phyloP scores from a whole-genome alignment of 306 rosid species.

The Castanea crenata region DNA sequence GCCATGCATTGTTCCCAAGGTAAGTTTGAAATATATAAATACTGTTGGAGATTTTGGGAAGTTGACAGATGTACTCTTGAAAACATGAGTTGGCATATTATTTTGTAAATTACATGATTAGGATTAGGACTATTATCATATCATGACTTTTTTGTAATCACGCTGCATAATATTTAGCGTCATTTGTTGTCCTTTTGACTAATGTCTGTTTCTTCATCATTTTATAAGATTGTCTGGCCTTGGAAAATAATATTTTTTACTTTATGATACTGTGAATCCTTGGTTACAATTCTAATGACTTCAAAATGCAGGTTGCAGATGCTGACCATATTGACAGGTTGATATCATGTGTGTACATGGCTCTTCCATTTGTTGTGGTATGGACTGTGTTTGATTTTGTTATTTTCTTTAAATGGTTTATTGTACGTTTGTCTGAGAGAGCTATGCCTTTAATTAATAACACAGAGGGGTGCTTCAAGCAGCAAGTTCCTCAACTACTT shows the following conservation, averaged over 20 bases:
- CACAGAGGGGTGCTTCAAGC: conserved; percentile 92
- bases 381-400: conserved; percentile 14
- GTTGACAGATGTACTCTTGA: neutral
- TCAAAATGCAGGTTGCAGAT: conserved; percentile 71
- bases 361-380: conserved; percentile 95
- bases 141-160: neutral
- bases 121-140: neutral
- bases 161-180: neutral
- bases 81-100: neutral
- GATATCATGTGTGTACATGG: conserved; percentile 92
- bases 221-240: neutral
- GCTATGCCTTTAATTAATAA: conserved; percentile 6
- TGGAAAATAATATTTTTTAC: neutral
- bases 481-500: conserved; percentile 83
- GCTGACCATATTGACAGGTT: conserved; percentile 89
- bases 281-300: neutral
- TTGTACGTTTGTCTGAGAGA: conserved; percentile 13
- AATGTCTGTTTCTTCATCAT: neutral
- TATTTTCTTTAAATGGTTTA: neutral
- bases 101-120: neutral
- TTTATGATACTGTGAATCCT: neutral
- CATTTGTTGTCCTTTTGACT: neutral
- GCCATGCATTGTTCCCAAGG: neutral
- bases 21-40: no score
- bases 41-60: neutral